Percentiles rank a stretch among this genome's conserved stretches.
Conservation (phyloP, 2,329 filamentous ascomycete species). For the Septoria petroselini region DNA sequence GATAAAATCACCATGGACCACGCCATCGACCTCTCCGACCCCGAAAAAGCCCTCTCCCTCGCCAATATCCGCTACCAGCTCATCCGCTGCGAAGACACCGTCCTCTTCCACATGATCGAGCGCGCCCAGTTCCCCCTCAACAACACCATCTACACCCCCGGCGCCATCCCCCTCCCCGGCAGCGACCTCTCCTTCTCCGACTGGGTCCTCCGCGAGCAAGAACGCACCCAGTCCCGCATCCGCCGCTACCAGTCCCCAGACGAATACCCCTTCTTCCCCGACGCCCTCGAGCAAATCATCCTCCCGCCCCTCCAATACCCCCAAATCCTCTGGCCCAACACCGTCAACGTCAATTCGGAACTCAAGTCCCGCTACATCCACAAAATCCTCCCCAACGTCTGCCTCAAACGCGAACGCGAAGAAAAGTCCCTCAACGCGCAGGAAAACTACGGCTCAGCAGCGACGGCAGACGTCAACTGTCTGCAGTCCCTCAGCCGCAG, state of each 20-base stretch:
- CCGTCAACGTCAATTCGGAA: slow-evolving; percentile 83
- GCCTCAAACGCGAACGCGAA: slow-evolving; percentile 69
- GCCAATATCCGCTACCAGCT: slow-evolving; percentile 75
- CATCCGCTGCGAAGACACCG: slow-evolving; percentile 95
- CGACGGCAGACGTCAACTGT: slow-evolving; percentile 84
- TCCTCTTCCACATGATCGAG: slow-evolving; percentile 95
- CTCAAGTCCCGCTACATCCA: slow-evolving; percentile 84
- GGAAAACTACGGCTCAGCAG: slow-evolving; percentile 93
- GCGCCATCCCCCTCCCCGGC: slow-evolving; percentile 74
- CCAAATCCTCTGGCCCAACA: slow-evolving; percentile 78
- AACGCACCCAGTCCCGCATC: slow-evolving; percentile 85
- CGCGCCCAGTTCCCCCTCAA: slow-evolving; percentile 96
- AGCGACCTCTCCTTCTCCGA: slow-evolving; percentile 79
- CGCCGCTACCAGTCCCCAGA: slow-evolving; percentile 94
- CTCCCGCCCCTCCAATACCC: slow-evolving; percentile 88
- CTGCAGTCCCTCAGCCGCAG: slow-evolving; percentile 85
- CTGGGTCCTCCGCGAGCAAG: slow-evolving; percentile 88
- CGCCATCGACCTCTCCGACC: slow-evolving; percentile 82
- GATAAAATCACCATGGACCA: slow-evolving; percentile 66
- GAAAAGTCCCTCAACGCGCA: slow-evolving; percentile 74
- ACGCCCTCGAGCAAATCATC: slow-evolving; percentile 72
- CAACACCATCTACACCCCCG: slow-evolving; percentile 76
- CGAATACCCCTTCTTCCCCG: slow-evolving; percentile 95
- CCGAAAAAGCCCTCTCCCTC: slow-evolving; percentile 80
- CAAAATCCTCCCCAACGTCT: slow-evolving; percentile 78